Percentiles rank a stretch among this genome's conserved stretches.
phyloP scores from a whole-genome alignment of 116 monocot genomes.

The Zostera marina region DNA sequence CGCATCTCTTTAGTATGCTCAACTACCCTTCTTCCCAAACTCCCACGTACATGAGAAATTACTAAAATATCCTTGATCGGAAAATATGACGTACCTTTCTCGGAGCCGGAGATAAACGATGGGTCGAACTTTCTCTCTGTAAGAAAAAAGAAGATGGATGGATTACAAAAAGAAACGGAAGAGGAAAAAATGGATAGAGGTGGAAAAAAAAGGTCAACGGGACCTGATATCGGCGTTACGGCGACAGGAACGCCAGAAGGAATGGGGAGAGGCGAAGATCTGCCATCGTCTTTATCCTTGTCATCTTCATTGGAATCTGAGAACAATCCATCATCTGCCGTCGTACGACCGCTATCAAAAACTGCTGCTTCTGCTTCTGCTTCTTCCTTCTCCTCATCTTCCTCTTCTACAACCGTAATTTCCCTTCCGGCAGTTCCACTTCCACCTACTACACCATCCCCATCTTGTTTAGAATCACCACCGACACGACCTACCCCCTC shows the following conservation, averaged over 20 bases:
- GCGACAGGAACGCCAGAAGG: not conserved
- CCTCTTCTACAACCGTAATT: not conserved
- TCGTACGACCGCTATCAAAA: constrained; percentile 40
- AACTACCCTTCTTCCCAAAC: no score
- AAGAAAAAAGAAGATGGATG: not conserved
- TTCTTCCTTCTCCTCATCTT: constrained; percentile 6
- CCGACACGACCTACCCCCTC: constrained; percentile 3
- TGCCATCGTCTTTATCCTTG: constrained; percentile 23
- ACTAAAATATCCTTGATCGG: no score
- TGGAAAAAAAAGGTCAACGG: not conserved
- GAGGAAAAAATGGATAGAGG: not conserved
- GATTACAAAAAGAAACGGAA: not conserved
- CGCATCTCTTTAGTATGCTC: no score
- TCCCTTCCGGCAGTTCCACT: constrained; percentile 16
- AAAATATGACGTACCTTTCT: no score
- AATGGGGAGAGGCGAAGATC: not conserved
- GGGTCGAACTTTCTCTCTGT: not conserved
- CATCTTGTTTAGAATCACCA: constrained; percentile 15
- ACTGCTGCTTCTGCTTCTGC: constrained; percentile 15
- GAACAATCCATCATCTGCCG: constrained; percentile 52
- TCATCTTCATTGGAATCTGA: constrained; percentile 43
- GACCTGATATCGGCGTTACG: constrained; percentile 38
- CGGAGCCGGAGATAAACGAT: no score
- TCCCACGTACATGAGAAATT: no score
- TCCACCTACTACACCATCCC: constrained; percentile 8